Conservation (phyloP, 2,329 filamentous ascomycete genomes). For the Plenodomus tracheiphilus region DNA sequence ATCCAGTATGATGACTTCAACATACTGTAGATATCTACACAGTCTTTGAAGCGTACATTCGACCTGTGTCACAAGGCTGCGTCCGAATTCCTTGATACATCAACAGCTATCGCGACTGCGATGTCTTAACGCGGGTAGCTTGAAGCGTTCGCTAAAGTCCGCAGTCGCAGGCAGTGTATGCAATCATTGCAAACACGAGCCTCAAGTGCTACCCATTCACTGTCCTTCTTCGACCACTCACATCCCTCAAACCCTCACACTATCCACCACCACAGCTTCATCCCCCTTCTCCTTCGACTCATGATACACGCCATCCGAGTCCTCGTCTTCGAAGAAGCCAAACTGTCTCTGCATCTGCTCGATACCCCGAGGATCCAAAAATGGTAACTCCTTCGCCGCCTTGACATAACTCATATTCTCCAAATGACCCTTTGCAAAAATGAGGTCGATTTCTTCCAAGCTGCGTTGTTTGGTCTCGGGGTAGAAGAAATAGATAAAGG, state of each 20-base stretch:
- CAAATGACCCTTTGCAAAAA: slow-evolving; percentile 46
- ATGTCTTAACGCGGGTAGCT: too few species aligned
- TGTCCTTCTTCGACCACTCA: too few species aligned
- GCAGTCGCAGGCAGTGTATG: too few species aligned
- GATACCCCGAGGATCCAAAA: slow-evolving; percentile 56
- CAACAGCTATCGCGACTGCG: too few species aligned
- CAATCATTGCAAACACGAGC: too few species aligned
- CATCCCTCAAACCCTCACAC: slow-evolving; percentile 1
- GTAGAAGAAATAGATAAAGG: slow-evolving; percentile 57
- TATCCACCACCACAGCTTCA: neutral
- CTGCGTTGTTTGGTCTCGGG: slow-evolving; percentile 55
- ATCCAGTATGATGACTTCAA: too few species aligned
- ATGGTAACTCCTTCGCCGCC: slow-evolving; percentile 61
- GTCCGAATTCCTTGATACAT: too few species aligned
- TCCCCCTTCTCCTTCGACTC: neutral
- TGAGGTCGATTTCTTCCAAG: slow-evolving; percentile 55
- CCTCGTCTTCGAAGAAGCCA: slow-evolving; percentile 36
- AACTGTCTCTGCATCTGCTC: slow-evolving; percentile 52
- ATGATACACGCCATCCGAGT: slow-evolving; percentile 9
- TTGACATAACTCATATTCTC: slow-evolving; percentile 65
- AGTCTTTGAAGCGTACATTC: too few species aligned
- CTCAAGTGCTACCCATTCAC: too few species aligned
- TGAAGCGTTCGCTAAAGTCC: too few species aligned
- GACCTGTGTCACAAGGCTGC: too few species aligned
- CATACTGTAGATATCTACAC: too few species aligned